Conservation (phyloP, 352 stramenopile genomes). For the Globisporangium camurandrum region DNA sequence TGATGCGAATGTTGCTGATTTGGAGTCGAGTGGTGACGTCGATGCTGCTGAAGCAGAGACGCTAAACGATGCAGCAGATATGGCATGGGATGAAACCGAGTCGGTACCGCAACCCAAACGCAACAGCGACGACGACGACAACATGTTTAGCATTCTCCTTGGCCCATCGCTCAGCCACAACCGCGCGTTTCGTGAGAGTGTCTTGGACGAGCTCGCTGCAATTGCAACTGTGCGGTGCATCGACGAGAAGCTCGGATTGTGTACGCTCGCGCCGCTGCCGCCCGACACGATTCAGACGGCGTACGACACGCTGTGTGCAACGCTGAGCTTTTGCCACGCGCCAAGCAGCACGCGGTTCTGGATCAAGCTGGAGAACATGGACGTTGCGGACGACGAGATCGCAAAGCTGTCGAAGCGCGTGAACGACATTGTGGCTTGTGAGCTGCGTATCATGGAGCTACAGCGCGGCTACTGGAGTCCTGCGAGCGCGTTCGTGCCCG, state of each 20-base stretch:
- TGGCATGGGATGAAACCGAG: too few species aligned
- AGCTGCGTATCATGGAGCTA: neutral
- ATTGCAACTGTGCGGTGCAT: constrained; percentile 25
- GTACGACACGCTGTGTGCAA: constrained; percentile 29
- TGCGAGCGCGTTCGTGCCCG: constrained; percentile 4
- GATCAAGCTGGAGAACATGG: constrained; percentile 38
- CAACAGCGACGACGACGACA: constrained; percentile 11
- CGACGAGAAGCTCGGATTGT: constrained; percentile 35
- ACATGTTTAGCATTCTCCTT: constrained; percentile 37
- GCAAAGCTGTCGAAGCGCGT: constrained; percentile 1
- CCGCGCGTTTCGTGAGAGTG: constrained; percentile 2
- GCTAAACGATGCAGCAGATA: neutral
- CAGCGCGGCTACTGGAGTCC: constrained; percentile 9
- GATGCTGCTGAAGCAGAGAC: neutral
- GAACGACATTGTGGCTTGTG: too few species aligned
- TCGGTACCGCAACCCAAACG: too few species aligned
- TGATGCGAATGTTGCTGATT: constrained; percentile 7
- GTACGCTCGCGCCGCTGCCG: constrained; percentile 24
- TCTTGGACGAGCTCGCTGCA: constrained; percentile 24
- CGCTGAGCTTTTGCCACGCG: constrained; percentile 24
- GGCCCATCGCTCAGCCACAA: constrained; percentile 19
- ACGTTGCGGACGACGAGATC: constrained; percentile 21
- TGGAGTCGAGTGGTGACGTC: neutral
- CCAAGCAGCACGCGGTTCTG: constrained; percentile 24
- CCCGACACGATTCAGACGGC: constrained; percentile 25